Evolutionary conservation across 805 yeast species (phyloP), one percentile per base, ranked within the genome.

Genomic region (Scheffersomyces stipitis): DNA sequence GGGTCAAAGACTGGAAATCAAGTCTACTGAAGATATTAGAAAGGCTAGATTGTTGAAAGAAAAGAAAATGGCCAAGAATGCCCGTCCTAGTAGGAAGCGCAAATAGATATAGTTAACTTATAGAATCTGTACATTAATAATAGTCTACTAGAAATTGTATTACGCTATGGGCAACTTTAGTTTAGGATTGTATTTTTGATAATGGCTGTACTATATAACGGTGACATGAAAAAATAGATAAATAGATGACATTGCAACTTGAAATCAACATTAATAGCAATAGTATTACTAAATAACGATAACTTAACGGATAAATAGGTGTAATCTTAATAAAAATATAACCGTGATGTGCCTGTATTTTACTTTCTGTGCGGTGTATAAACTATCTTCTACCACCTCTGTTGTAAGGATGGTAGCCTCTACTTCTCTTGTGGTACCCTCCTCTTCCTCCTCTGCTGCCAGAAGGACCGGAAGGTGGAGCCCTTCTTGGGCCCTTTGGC

Each of bases 41-140:
- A 89, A 86, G 69, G 69, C 73, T 17, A 80, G 99, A 66, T 73
- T 71, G 30, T 53, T 58, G 26, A 75, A 81, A 63, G 95, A 89
- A 43, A 74, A 86, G 64, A 75, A 83, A 45, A 76, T 75, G 53
- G 90, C 80, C 4, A 93, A 93, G 79, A 90, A 88, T 49, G 96
- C 85, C 3, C 77, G 97, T 57, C 95, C 93, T 10, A 43, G 54
- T 15, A 65, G 52, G 40, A 56, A 49, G 37, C 55, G 61, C 26
- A 48, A 48, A 37, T 50, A 44, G 36, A 30, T n/a, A 30, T 24
- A 27, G 7, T n/a, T n/a, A n/a, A n/a, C n/a, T n/a, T n/a, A n/a
- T n/a, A n/a, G n/a, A n/a, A n/a, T n/a, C n/a, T n/a, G n/a, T n/a
- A n/a, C n/a, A n/a, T 7, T 26, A 26, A 12, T 26, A 12, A 26